Conservation (phyloP, 108 stramenopile species). For the Chaetoceros muelleri region DNA sequence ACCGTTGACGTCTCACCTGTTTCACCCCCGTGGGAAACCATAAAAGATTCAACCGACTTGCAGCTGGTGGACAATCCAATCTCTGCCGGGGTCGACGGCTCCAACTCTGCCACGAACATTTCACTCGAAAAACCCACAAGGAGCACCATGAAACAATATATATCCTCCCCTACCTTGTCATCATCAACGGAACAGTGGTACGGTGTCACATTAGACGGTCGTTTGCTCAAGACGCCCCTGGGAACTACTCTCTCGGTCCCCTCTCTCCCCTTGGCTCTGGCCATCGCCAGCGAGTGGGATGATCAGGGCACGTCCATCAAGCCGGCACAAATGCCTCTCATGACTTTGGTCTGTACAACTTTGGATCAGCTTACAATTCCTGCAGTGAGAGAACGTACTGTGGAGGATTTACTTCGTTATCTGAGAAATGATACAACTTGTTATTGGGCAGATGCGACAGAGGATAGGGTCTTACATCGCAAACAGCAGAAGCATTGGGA, state of each 20-base stretch:
- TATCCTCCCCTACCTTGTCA: conserved; percentile 13
- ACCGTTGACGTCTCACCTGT: conserved; percentile 40
- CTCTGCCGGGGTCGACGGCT: conserved; percentile 80
- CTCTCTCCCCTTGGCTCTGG: conserved; percentile 61
- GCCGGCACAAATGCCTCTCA: conserved; percentile 95
- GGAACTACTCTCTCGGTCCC: conserved; percentile 66
- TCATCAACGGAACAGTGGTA: conserved; percentile 38
- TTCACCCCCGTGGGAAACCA: conserved; percentile 31
- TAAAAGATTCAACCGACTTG: background rate
- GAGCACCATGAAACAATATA: conserved; percentile 4
- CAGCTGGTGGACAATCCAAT: conserved; percentile 50
- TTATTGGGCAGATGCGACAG: conserved; percentile 69
- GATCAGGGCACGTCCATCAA: conserved; percentile 58
- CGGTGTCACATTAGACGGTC: conserved; percentile 74
- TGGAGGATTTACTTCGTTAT: conserved; percentile 44
- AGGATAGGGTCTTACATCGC: conserved; percentile 67
- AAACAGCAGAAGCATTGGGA: conserved; percentile 55
- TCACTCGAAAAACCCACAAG: conserved; percentile 12
- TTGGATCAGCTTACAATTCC: conserved; percentile 62
- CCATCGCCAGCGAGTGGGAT: conserved; percentile 93
- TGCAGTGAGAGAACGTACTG: conserved; percentile 29
- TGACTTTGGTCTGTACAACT: conserved; percentile 88
- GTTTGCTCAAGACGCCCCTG: conserved; percentile 62
- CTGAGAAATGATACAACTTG: conserved; percentile 86
- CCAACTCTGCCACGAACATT: conserved; percentile 38